These are phyloP conservation scores for Fulvia fulva DNA, from an alignment of 2,329 filamentous ascomycete species.

Conservation along the genomic window DNA sequence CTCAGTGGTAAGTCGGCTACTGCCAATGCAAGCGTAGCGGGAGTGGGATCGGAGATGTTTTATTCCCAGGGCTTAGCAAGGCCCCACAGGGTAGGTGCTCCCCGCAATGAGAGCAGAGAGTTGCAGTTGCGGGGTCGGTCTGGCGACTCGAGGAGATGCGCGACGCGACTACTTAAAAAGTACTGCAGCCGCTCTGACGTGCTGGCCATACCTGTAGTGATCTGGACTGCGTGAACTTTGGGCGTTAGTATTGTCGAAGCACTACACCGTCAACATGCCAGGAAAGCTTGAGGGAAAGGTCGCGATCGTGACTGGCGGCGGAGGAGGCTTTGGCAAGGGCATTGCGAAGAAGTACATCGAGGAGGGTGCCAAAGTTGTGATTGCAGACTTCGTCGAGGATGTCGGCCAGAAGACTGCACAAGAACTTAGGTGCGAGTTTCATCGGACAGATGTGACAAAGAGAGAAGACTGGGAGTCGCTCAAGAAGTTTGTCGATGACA, in stretches of 20 bases:
- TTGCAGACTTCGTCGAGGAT: conserved; percentile 57
- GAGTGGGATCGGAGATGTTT: not conserved
- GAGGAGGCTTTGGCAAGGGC: conserved; percentile 61
- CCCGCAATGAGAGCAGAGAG: not conserved
- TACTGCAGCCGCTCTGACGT: not conserved
- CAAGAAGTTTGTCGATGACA: conserved; percentile 44
- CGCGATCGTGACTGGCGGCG: conserved; percentile 56
- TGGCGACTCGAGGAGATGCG: not conserved
- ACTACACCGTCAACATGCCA: conserved; percentile 9
- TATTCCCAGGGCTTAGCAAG: conserved; percentile 4
- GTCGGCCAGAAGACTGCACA: conserved; percentile 52
- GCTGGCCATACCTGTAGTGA: not conserved
- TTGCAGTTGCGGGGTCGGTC: conserved; percentile 4
- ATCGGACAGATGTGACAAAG: conserved; percentile 52
- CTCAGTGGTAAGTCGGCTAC: not conserved
- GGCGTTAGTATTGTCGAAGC: not conserved
- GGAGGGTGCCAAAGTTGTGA: conserved; percentile 59
- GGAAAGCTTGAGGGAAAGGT: conserved; percentile 23
- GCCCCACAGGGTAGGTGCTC: not conserved
- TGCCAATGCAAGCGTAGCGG: not conserved
- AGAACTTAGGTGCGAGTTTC: conserved; percentile 42
- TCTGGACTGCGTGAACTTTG: not conserved
- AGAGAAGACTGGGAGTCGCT: conserved; percentile 52
- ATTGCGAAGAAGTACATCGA: conserved; percentile 57
- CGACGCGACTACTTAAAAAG: conserved; percentile 1